Evolutionary conservation across 2,329 filamentous ascomycete genomes (phyloP).

Genomic region (Cordyceps cateniannulata): DNA sequence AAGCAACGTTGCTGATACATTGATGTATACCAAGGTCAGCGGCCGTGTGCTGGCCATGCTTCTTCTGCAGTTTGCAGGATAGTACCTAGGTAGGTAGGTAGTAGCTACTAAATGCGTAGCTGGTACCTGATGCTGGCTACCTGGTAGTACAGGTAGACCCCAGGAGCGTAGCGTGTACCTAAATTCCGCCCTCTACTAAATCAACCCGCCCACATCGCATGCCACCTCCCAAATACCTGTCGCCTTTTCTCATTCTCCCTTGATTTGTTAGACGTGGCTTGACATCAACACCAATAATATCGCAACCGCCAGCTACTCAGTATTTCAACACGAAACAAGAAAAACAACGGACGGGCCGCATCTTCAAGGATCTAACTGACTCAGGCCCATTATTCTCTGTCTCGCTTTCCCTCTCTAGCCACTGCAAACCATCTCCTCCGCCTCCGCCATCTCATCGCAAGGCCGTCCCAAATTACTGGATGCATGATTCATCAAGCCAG

Average conservation of each 20-base stretch:
- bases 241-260: not conserved
- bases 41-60: too few species aligned
- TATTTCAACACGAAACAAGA: not conserved
- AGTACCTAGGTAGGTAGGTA: too few species aligned
- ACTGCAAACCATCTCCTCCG: not conserved
- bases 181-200: not conserved
- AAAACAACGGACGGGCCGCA: not conserved
- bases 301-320: not conserved
- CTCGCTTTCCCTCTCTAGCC: not conserved
- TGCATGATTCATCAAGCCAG: not conserved
- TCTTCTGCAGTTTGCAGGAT: too few species aligned
- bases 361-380: not conserved
- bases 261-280: not conserved
- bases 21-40: too few species aligned
- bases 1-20: too few species aligned
- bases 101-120: too few species aligned
- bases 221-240: constrained; percentile 4
- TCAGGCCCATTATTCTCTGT: not conserved
- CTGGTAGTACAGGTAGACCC: not conserved
- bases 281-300: not conserved
- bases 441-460: not conserved
- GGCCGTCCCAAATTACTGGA: not conserved
- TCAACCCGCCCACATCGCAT: not conserved
- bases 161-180: not conserved
- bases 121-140: too few species aligned